Evolutionary conservation across 2,329 filamentous ascomycete genomes (phyloP).

Genomic region (Onygenales sp.): DNA sequence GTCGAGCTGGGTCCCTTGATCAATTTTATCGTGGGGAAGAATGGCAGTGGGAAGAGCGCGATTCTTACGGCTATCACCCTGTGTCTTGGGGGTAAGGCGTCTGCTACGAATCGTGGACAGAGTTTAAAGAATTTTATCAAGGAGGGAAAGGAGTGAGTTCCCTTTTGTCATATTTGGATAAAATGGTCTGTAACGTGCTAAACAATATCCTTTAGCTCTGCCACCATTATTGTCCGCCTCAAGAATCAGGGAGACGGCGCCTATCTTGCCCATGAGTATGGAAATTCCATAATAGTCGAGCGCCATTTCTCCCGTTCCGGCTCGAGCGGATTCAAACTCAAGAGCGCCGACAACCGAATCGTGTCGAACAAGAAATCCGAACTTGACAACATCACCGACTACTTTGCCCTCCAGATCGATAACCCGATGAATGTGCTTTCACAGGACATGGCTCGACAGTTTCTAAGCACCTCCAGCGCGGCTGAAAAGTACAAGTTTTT

Average conservation of each 20-base stretch:
- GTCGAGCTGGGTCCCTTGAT: slow-evolving; percentile 86
- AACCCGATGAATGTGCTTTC: slow-evolving; percentile 94
- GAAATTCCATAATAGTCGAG: slow-evolving; percentile 80
- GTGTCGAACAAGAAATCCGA: slow-evolving; percentile 79
- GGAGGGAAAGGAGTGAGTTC: slow-evolving; percentile 63
- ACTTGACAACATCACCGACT: slow-evolving; percentile 87
- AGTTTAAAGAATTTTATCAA: slow-evolving; percentile 88
- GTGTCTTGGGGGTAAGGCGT: slow-evolving; percentile 90
- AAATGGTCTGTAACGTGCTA: slow-evolving; percentile 4
- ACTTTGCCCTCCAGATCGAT: slow-evolving; percentile 86
- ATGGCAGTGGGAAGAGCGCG: slow-evolving; percentile 95
- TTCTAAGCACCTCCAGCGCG: slow-evolving; percentile 75
- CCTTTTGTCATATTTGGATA: not conserved
- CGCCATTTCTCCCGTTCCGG: slow-evolving; percentile 72
- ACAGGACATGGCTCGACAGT: slow-evolving; percentile 89
- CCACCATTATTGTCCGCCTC: slow-evolving; percentile 69
- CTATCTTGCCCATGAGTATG: slow-evolving; percentile 74
- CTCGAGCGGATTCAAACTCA: slow-evolving; percentile 76
- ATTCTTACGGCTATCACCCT: slow-evolving; percentile 86
- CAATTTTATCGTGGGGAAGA: slow-evolving; percentile 97
- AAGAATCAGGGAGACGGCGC: slow-evolving; percentile 84
- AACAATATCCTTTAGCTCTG: slow-evolving; percentile 24
- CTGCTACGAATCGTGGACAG: slow-evolving; percentile 81
- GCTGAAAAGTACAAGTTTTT: slow-evolving; percentile 94
- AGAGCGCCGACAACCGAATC: slow-evolving; percentile 57